Evolutionary conservation across 2,329 filamentous ascomycete genomes (phyloP), one percentile per base, ranked within the genome.

Genomic region (Clonostachys rosea): DNA sequence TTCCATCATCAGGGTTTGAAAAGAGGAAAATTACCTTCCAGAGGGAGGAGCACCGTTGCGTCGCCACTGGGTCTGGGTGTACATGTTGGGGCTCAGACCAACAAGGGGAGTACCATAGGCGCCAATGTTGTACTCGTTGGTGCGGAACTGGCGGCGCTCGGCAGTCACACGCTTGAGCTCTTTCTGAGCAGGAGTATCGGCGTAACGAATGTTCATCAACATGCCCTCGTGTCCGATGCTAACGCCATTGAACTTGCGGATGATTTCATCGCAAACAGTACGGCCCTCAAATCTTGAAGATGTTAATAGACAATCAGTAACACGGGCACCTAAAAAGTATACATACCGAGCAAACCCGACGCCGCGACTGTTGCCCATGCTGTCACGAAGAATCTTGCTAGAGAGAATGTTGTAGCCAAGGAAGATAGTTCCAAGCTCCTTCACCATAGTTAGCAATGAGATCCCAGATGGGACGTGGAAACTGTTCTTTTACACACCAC

Each of bases 151-250:
- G 51, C 94, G 91, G 49, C 91, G 89, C 64, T 96, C 91, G 34
- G 94, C 91, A 40, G 92, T 97, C 63, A 96, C 87, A 54, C 94
- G 87, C 78, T 99, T 99, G 56, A 99, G 78, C 63, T 94, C 84
- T 75, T 99, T 99, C 69, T 99, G 94, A 52, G 92, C 88, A 47
- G 94, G 89, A 36, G 94, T 99, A 62, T 99, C 94, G 52, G 95
- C 92, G 65, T 95, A 99, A 54, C 94, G 91, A 56, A 99, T 91
- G 69, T 96, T 91, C 69, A 94, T 82, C 53, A 91, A 84, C 54
- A 94, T 81, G 30, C 86, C 83, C 59, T 95, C 89, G 34, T 87
- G 83, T 39, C 88, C 88, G 54, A 89, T 79, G 33, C 80, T 73
- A 56, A 84, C 74, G 54, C 94, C 92, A 68, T 95, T 91, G 70